Conservation (phyloP, 2,329 filamentous ascomycete genomes). For the Hypoxylon sp. region DNA sequence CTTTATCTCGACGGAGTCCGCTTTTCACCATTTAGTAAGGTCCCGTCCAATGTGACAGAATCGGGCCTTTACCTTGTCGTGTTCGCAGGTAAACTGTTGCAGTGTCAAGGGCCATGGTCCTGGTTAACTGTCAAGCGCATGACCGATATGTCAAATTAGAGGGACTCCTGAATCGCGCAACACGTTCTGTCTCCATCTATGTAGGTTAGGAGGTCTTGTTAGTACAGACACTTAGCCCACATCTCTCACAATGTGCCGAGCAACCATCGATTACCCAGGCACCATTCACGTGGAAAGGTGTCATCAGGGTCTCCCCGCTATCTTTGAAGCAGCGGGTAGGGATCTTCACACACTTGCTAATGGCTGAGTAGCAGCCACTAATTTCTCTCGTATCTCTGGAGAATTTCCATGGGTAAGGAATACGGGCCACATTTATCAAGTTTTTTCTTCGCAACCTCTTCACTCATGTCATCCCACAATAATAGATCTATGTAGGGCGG, state of each 20-base stretch:
- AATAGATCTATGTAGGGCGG: conserved; percentile 22
- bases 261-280: conserved; percentile 28
- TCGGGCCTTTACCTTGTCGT: conserved; percentile 30
- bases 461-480: conserved; percentile 17
- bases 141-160: conserved; percentile 10
- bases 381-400: conserved; percentile 13
- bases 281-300: conserved; percentile 39
- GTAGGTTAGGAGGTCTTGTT: conserved; percentile 6
- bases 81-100: conserved; percentile 25
- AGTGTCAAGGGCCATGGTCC: conserved; percentile 31
- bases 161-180: conserved; percentile 12
- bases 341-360: conserved; percentile 31
- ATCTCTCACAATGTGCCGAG: conserved; percentile 26
- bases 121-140: conserved; percentile 22
- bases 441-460: conserved; percentile 2
- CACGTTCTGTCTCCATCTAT: conserved; percentile 17
- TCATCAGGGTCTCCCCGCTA: conserved; percentile 39
- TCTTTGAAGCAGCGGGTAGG: conserved; percentile 16
- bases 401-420: conserved; percentile 24
- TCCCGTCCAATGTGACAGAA: conserved; percentile 19
- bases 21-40: conserved; percentile 15
- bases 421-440: conserved; percentile 12
- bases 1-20: conserved; percentile 13
- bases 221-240: conserved; percentile 20
- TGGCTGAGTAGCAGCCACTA: conserved; percentile 21